Conservation (phyloP, 345 rosid genomes). For the Camelina sativa region DNA sequence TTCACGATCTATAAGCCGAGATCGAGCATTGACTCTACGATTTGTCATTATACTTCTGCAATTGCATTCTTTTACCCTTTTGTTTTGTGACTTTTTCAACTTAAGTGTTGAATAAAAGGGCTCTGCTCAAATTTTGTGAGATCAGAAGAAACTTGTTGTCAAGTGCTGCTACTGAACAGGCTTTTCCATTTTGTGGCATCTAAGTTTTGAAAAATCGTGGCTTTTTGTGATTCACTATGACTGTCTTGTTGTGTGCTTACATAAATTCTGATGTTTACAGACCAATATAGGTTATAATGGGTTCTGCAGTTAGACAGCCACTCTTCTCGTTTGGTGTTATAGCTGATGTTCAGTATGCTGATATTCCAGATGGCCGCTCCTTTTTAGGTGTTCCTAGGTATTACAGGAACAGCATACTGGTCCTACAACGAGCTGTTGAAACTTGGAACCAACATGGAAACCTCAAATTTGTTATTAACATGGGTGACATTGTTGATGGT, state of each 20-base stretch:
- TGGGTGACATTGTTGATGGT: slow-evolving; percentile 93
- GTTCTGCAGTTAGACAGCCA: slow-evolving; percentile 56
- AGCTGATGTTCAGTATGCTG: slow-evolving; percentile 90
- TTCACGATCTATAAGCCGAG: not conserved
- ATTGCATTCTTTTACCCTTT: not conserved
- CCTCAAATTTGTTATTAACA: slow-evolving; percentile 71
- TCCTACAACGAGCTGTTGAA: slow-evolving; percentile 74
- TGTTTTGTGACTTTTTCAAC: not conserved
- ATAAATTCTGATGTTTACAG: slow-evolving; percentile 23
- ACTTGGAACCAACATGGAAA: slow-evolving; percentile 68
- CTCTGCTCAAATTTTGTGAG: not conserved
- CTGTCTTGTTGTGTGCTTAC: not conserved
- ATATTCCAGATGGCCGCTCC: slow-evolving; percentile 85
- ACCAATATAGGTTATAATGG: slow-evolving; percentile 43
- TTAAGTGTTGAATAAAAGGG: not conserved
- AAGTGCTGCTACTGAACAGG: not conserved
- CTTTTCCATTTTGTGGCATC: too few relatives aligned
- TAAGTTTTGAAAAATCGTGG: not conserved
- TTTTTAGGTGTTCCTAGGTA: slow-evolving; percentile 84
- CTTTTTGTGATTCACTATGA: not conserved
- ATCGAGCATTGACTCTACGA: slow-evolving; percentile 23
- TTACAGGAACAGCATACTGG: slow-evolving; percentile 75
- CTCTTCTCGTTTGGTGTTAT: slow-evolving; percentile 91
- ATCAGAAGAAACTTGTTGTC: not conserved
- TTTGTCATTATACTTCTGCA: not conserved